Conservation (phyloP, 352 stramenopile species). For the Pythium volutum region DNA sequence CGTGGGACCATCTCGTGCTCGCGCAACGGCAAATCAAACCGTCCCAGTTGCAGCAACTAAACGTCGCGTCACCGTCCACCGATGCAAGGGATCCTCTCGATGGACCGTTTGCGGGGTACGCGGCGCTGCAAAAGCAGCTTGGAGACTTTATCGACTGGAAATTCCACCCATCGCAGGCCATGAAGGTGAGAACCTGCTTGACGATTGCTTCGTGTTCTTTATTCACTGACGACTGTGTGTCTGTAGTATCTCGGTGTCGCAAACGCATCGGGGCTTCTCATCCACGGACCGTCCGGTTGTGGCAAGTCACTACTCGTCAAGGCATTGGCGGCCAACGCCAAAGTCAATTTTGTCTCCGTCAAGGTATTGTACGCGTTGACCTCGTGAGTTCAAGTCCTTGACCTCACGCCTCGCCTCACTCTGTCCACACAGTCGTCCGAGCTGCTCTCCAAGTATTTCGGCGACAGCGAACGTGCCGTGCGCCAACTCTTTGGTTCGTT, state of each 20-base stretch:
- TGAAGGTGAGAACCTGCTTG: conserved; percentile 44
- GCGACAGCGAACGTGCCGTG: conserved; percentile 80
- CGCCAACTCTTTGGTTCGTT: conserved; percentile 71
- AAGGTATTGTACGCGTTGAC: conserved; percentile 39
- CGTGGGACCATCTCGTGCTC: conserved; percentile 44
- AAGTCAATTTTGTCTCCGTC: conserved; percentile 79
- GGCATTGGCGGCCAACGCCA: conserved; percentile 49
- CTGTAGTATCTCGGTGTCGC: conserved; percentile 57
- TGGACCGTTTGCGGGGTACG: conserved; percentile 62
- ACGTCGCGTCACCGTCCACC: conserved; percentile 56
- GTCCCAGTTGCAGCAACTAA: conserved; percentile 69
- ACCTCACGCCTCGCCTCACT: neutral
- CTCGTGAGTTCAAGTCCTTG: neutral
- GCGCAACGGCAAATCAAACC: conserved; percentile 63
- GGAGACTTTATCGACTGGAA: conserved; percentile 66
- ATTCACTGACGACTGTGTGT: conserved; percentile 6
- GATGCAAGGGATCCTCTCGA: neutral
- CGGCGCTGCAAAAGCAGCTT: conserved; percentile 50
- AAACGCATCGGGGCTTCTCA: conserved; percentile 67
- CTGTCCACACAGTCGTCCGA: conserved; percentile 54
- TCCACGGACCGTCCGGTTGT: conserved; percentile 77
- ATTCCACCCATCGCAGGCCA: conserved; percentile 55
- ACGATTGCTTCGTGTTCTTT: conserved; percentile 5
- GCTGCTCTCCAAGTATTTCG: conserved; percentile 86
- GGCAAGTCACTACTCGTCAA: conserved; percentile 83